Percentiles rank a stretch among this genome's conserved stretches.
Evolutionary conservation across 2,329 filamentous ascomycete species (phyloP).

Genomic region (Exophiala calicioides): DNA sequence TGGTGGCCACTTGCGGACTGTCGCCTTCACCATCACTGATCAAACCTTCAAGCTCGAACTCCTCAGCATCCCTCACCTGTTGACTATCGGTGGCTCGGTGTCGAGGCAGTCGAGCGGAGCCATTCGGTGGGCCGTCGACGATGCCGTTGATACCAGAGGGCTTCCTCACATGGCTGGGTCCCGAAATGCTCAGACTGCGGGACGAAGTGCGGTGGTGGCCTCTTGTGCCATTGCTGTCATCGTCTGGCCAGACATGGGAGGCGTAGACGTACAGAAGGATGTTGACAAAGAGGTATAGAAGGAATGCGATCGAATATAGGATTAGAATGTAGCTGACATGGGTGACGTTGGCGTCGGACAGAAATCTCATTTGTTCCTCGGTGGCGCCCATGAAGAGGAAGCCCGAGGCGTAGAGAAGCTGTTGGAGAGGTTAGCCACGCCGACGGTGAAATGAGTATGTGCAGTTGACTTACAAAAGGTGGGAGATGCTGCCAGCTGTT

Average conservation of each 20-base stretch:
- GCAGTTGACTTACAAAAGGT: slow-evolving; percentile 64
- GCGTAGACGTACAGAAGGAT: slow-evolving; percentile 85
- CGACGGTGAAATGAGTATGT: slow-evolving; percentile 21
- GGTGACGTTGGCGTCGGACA: slow-evolving; percentile 73
- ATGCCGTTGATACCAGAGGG: slow-evolving; percentile 13
- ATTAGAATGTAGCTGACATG: slow-evolving; percentile 92
- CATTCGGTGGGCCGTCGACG: slow-evolving; percentile 23
- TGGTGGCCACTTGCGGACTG: slow-evolving; percentile 8
- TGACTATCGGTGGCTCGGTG: slow-evolving; percentile 34
- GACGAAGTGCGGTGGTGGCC: slow-evolving; percentile 1
- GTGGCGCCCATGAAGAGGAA: slow-evolving; percentile 98
- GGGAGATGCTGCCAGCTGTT: slow-evolving; percentile 73
- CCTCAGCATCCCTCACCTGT: slow-evolving; percentile 76
- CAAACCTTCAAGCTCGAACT: slow-evolving; percentile 89
- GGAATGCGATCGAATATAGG: slow-evolving; percentile 83
- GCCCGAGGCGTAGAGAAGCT: slow-evolving; percentile 88
- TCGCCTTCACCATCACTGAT: slow-evolving; percentile 81
- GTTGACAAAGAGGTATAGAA: slow-evolving; percentile 87
- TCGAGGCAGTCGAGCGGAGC: slow-evolving; percentile 20
- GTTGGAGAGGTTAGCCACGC: slow-evolving; percentile 32
- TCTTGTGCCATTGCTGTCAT: slow-evolving; percentile 29
- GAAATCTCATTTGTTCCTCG: slow-evolving; percentile 87
- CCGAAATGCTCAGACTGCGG: slow-evolving; percentile 17
- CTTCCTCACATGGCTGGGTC: slow-evolving; percentile 16
- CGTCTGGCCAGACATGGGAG: slow-evolving; percentile 55